These are phyloP conservation scores for Limnanthes douglasii DNA, from an alignment of 345 rosid genomes.

Conservation along the genomic window DNA sequence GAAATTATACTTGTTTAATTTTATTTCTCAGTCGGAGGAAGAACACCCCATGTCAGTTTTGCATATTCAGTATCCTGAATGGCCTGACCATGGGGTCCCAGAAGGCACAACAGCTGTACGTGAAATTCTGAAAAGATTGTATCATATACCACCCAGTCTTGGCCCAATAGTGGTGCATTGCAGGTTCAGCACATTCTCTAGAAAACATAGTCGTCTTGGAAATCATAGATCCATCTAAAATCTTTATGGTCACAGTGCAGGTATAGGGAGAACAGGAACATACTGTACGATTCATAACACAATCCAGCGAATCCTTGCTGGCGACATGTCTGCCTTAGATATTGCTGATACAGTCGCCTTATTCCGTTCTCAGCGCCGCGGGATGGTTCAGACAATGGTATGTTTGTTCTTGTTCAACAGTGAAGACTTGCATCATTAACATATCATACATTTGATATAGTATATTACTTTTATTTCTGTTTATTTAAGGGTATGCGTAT, in stretches of 20 bases:
- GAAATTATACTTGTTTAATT: neutral
- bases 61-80: constrained; percentile 81
- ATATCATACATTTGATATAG: neutral
- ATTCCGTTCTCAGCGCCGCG: constrained; percentile 74
- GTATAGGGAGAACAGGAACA: constrained; percentile 95
- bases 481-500: constrained; percentile 3
- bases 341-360: constrained; percentile 42
- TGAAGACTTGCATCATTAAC: neutral
- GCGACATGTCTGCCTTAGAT: constrained; percentile 78
- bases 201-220: no score
- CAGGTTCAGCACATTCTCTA: constrained; percentile 47
- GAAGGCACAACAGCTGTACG: constrained; percentile 52
- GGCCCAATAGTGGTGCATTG: constrained; percentile 91
- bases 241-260: constrained; percentile 96
- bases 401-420: constrained; percentile 4
- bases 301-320: constrained; percentile 74
- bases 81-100: constrained; percentile 99
- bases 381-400: constrained; percentile 98
- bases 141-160: constrained; percentile 38
- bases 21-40: constrained; percentile 38
- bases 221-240: constrained; percentile 2
- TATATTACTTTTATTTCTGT: neutral
- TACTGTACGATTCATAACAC: constrained; percentile 90
- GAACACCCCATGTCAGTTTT: constrained; percentile 45
- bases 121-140: constrained; percentile 54